These are phyloP conservation scores for Dothideomycetidae sp. DNA, from an alignment of 2,329 filamentous ascomycete genomes.

Conservation along the genomic window DNA sequence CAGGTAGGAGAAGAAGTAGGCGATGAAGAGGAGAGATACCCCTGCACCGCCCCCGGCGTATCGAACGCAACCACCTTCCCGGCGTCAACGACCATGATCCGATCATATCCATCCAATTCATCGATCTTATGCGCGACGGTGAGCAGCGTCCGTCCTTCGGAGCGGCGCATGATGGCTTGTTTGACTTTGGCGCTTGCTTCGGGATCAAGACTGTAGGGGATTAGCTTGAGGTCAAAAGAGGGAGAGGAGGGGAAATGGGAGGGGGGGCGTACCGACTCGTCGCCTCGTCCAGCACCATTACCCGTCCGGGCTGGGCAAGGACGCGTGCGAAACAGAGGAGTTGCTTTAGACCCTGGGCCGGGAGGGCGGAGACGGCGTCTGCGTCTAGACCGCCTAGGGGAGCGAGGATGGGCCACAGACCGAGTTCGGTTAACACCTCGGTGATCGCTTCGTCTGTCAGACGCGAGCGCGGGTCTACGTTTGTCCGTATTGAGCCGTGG, in stretches of 20 bases:
- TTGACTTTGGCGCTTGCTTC: constrained; percentile 3
- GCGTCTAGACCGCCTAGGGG: constrained; percentile 26
- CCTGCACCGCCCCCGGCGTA: constrained; percentile 14
- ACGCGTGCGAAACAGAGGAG: constrained; percentile 36
- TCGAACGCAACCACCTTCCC: constrained; percentile 33
- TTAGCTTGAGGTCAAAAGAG: no score
- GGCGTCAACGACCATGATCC: constrained; percentile 36
- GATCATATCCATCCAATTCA: constrained; percentile 40
- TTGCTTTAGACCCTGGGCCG: constrained; percentile 36
- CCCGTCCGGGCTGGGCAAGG: constrained; percentile 24
- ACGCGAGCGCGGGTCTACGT: constrained; percentile 30
- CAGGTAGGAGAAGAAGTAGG: no score
- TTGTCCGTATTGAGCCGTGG: constrained; percentile 33
- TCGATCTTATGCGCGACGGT: constrained; percentile 43
- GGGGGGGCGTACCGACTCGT: constrained; percentile 12
- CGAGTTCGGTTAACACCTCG: constrained; percentile 31
- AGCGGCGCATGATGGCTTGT: constrained; percentile 20
- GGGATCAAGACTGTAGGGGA: no score
- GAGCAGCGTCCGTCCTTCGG: constrained; percentile 44
- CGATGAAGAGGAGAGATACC: no score
- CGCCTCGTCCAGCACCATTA: constrained; percentile 27
- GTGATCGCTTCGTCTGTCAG: constrained; percentile 28
- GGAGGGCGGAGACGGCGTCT: constrained; percentile 20
- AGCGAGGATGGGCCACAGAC: constrained; percentile 22
- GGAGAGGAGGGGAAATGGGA: no score